Conservation (phyloP, 75 land plant genomes). For the Adiantum capillusveneris region DNA sequence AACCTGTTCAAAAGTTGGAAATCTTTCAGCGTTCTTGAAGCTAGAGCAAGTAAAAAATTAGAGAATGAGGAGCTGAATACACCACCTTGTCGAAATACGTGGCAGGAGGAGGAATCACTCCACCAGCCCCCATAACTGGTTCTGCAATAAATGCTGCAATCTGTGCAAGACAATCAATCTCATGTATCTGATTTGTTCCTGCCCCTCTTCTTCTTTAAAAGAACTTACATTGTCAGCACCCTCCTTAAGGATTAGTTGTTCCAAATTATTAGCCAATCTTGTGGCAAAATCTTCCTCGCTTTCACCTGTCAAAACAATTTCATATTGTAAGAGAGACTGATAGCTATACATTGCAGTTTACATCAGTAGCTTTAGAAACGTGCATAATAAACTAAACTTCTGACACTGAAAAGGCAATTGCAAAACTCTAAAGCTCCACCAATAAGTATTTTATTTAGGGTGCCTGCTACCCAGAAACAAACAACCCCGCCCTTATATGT, state of each 20-base stretch:
- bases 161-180: conserved; percentile 30
- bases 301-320: conserved; percentile 47
- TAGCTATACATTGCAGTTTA: too few relatives aligned
- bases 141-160: conserved; percentile 99
- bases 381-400: too few relatives aligned
- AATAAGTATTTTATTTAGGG: too few relatives aligned
- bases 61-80: too few relatives aligned
- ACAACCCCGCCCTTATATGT: too few relatives aligned
- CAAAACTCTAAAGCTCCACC: too few relatives aligned
- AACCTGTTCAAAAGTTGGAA: conserved; percentile 41
- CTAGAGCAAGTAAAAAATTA: too few relatives aligned
- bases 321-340: too few relatives aligned
- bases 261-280: conserved; percentile 86
- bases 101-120: conserved; percentile 90
- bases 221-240: conserved; percentile 84
- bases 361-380: too few relatives aligned
- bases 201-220: too few relatives aligned
- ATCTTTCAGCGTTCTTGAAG: neutral
- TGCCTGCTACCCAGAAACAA: too few relatives aligned
- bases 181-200: neutral
- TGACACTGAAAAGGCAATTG: too few relatives aligned
- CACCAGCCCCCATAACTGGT: conserved; percentile 99
- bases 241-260: conserved; percentile 87
- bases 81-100: conserved; percentile 92
- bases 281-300: conserved; percentile 92